Conservation (phyloP, 352 stramenopile species). For the Blastocystis sp. region DNA sequence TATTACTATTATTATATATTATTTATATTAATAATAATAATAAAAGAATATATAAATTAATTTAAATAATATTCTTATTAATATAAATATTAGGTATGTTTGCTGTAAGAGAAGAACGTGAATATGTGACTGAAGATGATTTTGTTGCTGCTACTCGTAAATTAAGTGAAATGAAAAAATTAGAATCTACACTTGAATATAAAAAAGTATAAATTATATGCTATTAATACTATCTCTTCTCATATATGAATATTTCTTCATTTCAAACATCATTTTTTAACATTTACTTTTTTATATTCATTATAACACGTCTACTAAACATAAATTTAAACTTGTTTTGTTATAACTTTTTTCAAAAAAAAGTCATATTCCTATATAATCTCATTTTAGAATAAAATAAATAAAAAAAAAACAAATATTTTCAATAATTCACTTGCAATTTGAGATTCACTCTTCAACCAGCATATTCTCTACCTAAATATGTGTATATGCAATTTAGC, state of each 20-base stretch:
- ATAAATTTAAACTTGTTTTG: too few species aligned
- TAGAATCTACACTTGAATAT: constrained; percentile 99
- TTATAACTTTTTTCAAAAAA: too few species aligned
- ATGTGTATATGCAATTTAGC: too few species aligned
- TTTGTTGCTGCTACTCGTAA: constrained; percentile 99
- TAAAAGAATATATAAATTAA: too few species aligned
- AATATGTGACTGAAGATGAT: constrained; percentile 97
- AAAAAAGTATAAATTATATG: constrained; percentile 77
- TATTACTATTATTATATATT: not conserved
- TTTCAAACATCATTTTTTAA: not conserved
- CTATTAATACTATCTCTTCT: constrained; percentile 1
- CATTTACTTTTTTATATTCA: not conserved
- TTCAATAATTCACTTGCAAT: too few species aligned
- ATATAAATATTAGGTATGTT: constrained; percentile 73
- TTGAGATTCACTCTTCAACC: too few species aligned
- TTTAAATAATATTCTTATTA: too few species aligned
- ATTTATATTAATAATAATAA: not conserved
- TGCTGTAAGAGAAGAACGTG: constrained; percentile 85
- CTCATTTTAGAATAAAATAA: too few species aligned
- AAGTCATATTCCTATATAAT: too few species aligned
- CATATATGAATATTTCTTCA: not conserved
- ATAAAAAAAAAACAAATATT: too few species aligned
- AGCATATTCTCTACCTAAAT: too few species aligned
- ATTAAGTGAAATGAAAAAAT: constrained; percentile 94
- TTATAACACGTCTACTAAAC: too few species aligned